phyloP scores from a whole-genome alignment of 805 yeast species.

The Geotrichum ghanense region DNA sequence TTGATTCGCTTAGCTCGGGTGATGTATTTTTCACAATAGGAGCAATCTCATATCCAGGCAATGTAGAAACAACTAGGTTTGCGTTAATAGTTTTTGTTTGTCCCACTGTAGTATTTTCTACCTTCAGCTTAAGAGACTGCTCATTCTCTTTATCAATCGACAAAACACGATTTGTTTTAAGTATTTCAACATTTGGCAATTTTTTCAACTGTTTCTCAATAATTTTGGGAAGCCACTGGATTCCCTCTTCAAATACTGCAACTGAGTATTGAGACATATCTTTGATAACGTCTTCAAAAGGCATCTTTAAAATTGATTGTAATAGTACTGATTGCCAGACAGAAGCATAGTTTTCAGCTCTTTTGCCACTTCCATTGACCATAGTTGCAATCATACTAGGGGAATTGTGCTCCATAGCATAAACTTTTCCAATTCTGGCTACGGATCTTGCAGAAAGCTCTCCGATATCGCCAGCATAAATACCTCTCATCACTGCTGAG shows the following conservation, averaged over 20 bases:
- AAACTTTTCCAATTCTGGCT: conserved; percentile 45
- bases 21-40: conserved; percentile 5
- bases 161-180: neutral
- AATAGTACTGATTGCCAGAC: conserved; percentile 5
- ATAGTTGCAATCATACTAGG: conserved; percentile 43
- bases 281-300: conserved; percentile 1
- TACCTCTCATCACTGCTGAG: conserved; percentile 80
- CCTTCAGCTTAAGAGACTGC: neutral
- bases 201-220: conserved; percentile 15
- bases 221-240: conserved; percentile 18
- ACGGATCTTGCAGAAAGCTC: conserved; percentile 47
- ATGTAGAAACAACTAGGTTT: conserved; percentile 11
- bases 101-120: neutral
- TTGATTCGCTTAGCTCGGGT: conserved; percentile 5
- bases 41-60: conserved; percentile 12
- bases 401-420: conserved; percentile 40
- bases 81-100: neutral
- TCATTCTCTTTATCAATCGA: neutral
- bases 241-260: conserved; percentile 19
- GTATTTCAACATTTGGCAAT: neutral
- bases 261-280: conserved; percentile 11
- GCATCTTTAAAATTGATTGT: conserved; percentile 3
- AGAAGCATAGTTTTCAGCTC: conserved; percentile 4
- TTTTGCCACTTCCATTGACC: conserved; percentile 21
- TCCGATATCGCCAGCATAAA: conserved; percentile 76